These are phyloP conservation scores for Calonectria pseudoturangicola DNA, from an alignment of 2,329 filamentous ascomycete species.

Conservation along the genomic window DNA sequence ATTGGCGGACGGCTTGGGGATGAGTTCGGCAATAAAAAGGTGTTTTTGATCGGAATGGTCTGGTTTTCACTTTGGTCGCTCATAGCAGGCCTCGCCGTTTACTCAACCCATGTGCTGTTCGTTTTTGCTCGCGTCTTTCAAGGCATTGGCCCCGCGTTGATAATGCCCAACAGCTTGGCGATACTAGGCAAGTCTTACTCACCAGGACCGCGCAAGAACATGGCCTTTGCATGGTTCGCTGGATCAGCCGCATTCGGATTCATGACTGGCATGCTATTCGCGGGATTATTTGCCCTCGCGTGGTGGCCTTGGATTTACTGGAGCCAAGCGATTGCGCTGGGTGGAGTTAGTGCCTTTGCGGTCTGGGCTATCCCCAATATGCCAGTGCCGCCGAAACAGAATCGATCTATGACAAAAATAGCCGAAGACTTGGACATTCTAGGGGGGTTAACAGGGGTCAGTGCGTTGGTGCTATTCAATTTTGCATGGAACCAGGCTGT, in stretches of 20 bases:
- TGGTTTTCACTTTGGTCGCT: constrained; percentile 75
- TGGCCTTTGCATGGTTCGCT: constrained; percentile 73
- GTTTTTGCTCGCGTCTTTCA: constrained; percentile 72
- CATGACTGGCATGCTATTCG: constrained; percentile 64
- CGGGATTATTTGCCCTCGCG: constrained; percentile 61
- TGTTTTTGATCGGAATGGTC: constrained; percentile 71
- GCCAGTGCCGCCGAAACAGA: constrained; percentile 37
- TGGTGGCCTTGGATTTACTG: constrained; percentile 72
- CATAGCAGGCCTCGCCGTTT: constrained; percentile 64
- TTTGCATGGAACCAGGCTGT: constrained; percentile 81
- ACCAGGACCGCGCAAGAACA: constrained; percentile 74
- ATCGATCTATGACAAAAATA: constrained; percentile 46
- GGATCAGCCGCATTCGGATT: constrained; percentile 68
- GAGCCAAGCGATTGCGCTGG: constrained; percentile 61
- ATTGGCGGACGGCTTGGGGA: constrained; percentile 74
- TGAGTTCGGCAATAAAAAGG: constrained; percentile 72
- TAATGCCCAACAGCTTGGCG: constrained; percentile 78
- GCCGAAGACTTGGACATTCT: constrained; percentile 61
- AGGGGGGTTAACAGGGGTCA: constrained; percentile 67
- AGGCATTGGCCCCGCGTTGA: constrained; percentile 77
- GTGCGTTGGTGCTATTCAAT: constrained; percentile 76
- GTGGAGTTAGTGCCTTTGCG: constrained; percentile 57
- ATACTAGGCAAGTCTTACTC: constrained; percentile 75
- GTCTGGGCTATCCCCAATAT: constrained; percentile 60
- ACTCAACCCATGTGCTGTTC: constrained; percentile 66